These are phyloP conservation scores for Beauveria australis DNA, from an alignment of 2,329 filamentous ascomycete species.

Conservation along the genomic window DNA sequence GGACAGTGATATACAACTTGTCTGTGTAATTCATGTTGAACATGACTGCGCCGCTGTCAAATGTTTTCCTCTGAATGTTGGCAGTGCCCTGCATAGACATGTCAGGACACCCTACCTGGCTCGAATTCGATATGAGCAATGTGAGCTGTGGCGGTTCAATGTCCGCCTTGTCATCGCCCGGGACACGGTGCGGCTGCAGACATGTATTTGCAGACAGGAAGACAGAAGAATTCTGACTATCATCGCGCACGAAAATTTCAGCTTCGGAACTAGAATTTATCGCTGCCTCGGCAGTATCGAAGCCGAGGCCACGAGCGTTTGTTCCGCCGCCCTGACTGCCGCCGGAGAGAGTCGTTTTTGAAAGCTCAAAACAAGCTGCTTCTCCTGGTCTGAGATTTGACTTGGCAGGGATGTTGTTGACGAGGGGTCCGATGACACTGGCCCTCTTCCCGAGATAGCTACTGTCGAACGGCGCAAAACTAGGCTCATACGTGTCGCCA, in stretches of 20 bases:
- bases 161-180: conserved; percentile 10
- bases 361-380: conserved; percentile 38
- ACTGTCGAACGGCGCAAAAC: conserved; percentile 53
- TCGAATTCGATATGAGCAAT: conserved; percentile 63
- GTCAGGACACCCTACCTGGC: conserved; percentile 22
- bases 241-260: conserved; percentile 11
- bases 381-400: conserved; percentile 55
- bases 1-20: conserved; percentile 69
- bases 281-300: conserved; percentile 14
- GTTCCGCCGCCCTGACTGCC: conserved; percentile 13
- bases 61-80: conserved; percentile 29
- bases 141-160: conserved; percentile 61
- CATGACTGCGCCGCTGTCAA: conserved; percentile 63
- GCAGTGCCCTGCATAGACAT: conserved; percentile 15
- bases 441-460: conserved; percentile 56
- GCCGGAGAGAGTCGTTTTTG: conserved; percentile 20
- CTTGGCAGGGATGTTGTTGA: conserved; percentile 56
- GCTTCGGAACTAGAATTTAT: conserved; percentile 11
- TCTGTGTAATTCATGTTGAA: conserved; percentile 51
- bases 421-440: conserved; percentile 38
- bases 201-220: conserved; percentile 87
- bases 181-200: conserved; percentile 53
- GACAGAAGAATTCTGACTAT: conserved; percentile 38
- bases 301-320: conserved; percentile 8
- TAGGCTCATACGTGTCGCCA: conserved; percentile 44